Base-by-base conservation (phyloP, 2,329 filamentous ascomycete genomes). In the Aspergillus melleus region DNA sequence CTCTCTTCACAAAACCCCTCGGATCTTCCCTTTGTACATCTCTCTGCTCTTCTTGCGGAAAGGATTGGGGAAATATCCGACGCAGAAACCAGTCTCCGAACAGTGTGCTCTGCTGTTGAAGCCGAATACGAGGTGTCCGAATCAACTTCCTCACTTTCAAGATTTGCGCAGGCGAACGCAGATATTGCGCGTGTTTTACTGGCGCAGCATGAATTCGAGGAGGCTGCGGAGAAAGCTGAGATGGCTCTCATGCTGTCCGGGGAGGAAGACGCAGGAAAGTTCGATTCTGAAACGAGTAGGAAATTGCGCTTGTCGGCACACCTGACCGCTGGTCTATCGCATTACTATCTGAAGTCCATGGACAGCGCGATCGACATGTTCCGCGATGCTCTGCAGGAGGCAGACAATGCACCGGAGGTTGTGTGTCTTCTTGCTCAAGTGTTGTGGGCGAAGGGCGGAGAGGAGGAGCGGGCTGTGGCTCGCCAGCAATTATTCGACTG, bases 391-490 rank as follows among this genome's bases (percentile, higher is more conserved):
- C 81, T 98, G 8, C 83, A 88, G 58, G 92, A 96, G 72, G 92
- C 90, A 1, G 79, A 85, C 30, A 85, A 85, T 42, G 88, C 92
- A 62, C 90, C 93, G 0, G 92, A 97, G 70, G 89, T 94, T 1
- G 88, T 92, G 0, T 97, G 93, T 70, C 82, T 97, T 12, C 82
- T 98, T 12, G 90, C 93, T 0, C 92, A 98, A 75, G 90, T 98
- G 0, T 83, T 98, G 0, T 99, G 95, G 94, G 93, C 93, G 0
- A 92, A 91, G 64, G 92, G 91, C 9, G 87, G 88, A 0, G 86
- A 89, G 6, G 83, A 88, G 0, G 90, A 93, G 57, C 86, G 89
- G 51, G 86, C 88, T 53, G 87, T 90, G 62, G 93, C 94, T 16
- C 85, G 92, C 3, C 87, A 90, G 55, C 86, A 91, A 64, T 83